A percentile compares a stretch with the other conserved stretches of the same genome.
Evolutionary conservation across 2,329 filamentous ascomycete species (phyloP).

Genomic region (Macroventuria anomochaeta): DNA sequence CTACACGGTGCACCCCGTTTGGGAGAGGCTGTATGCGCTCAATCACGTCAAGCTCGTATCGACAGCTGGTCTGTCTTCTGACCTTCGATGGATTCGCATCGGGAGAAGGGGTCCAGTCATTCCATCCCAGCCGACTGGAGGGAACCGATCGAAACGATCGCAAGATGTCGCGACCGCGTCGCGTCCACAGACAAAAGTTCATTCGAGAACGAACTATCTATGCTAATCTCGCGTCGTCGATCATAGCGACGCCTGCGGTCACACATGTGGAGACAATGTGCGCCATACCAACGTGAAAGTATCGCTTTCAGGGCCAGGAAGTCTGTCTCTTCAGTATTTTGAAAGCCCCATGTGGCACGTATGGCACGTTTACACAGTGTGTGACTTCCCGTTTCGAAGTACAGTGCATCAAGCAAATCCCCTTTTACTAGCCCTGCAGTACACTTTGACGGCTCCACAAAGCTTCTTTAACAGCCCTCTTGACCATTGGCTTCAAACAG

Average conservation of each 20-base stretch:
- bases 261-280: conserved; percentile 10
- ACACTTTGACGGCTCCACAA: not conserved
- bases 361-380: conserved; percentile 11
- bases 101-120: conserved; percentile 10
- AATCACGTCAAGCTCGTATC: conserved; percentile 1
- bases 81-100: not conserved
- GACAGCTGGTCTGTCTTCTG: conserved; percentile 5
- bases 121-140: conserved; percentile 11
- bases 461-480: conserved; percentile 1
- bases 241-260: conserved; percentile 13
- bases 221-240: conserved; percentile 8
- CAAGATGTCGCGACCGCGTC: conserved; percentile 7
- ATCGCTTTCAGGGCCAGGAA: conserved; percentile 1
- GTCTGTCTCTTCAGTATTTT: not conserved
- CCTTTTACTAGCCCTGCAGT: conserved; percentile 10
- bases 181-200: conserved; percentile 1
- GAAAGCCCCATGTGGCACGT: conserved; percentile 9
- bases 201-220: not conserved
- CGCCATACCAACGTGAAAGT: not conserved
- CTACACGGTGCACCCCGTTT: not conserved
- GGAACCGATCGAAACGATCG: not conserved
- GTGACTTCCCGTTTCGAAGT: conserved; percentile 10
- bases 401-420: conserved; percentile 3
- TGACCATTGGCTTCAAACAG: not conserved
- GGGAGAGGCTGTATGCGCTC: not conserved